Base-by-base conservation (phyloP, 2,329 filamentous ascomycete genomes). In the Scopulariopsis brevicaulis region DNA sequence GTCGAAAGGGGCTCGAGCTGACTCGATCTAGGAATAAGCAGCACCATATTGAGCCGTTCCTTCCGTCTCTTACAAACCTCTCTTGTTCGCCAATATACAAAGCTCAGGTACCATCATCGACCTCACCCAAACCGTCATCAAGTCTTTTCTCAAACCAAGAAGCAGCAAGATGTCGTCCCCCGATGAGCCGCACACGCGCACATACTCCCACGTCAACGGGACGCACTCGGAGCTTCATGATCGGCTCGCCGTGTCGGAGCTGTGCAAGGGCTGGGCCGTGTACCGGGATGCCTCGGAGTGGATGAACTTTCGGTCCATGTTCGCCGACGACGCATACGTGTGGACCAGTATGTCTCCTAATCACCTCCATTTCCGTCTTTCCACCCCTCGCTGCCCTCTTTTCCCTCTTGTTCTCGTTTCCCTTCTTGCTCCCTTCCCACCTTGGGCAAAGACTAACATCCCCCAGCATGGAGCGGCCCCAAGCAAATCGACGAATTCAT, bases 231-330 rank as follows among this genome's bases (percentile, higher is more conserved):
- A 77, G 46, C 64, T 77, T 4, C 68, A 78, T 15, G 70, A 76
- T 59, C 73, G 77, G 24, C 65, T 77, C 24, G 71, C 71, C 58
- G 70, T 80, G 8, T 71, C 75, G 1, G 77, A 80, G 65, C 67
- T 80, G n/a, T 78, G 76, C 69, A 78, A 77, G 63, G 77, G 77
- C 52, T 80, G 77, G 77, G 76, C 77, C 2, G 73, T 80, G 43
- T 80, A 80, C 65, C 73, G 77, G 35, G 77, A 80, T 60, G 72
- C 76, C 12, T 78, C 76, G 1, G 77, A 80, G 64, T 80, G 77
- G 77, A 71, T 72, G 65, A 79, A 79, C 69, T 79, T 76, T 62
- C 74, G 75, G 60, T 71, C 69, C 1, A 66, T 80, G 12, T 79
- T 80, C 62, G 68, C 72, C 55, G 67, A 74, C 14, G 72, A 76